phyloP scores from a whole-genome alignment of 805 yeast genomes.

The Nakazawaea sp. region DNA sequence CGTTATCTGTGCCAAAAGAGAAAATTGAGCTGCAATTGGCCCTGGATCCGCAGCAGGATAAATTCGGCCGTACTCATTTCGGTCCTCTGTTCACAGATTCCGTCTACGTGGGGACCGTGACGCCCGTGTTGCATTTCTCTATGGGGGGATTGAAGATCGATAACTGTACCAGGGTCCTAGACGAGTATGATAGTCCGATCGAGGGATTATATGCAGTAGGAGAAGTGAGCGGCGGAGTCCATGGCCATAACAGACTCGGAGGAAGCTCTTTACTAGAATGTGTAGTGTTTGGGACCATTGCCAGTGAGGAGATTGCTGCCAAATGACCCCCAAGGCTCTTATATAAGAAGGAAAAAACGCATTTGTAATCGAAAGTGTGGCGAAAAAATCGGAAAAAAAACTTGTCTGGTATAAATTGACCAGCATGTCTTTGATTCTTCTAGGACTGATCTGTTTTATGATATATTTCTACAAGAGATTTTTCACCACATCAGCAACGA shows the following conservation, averaged over 20 bases:
- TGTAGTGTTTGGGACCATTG: constrained; percentile 53
- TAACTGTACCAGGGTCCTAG: constrained; percentile 35
- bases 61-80: background rate
- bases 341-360: too few relatives aligned
- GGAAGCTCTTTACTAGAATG: constrained; percentile 54
- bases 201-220: constrained; percentile 58
- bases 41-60: background rate
- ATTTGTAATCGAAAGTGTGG: too few relatives aligned
- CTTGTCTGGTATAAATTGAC: too few relatives aligned
- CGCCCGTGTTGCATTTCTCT: constrained; percentile 61
- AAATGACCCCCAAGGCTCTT: too few relatives aligned
- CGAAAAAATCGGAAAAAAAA: too few relatives aligned
- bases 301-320: constrained; percentile 14
- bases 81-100: constrained; percentile 16
- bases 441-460: constrained; percentile 13
- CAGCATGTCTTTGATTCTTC: constrained; percentile 2
- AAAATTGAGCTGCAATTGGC: constrained; percentile 19
- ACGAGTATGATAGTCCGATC: constrained; percentile 16
- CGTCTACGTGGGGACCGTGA: constrained; percentile 42
- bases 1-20: constrained; percentile 16
- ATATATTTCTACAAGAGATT: constrained; percentile 20
- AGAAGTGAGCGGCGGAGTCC: constrained; percentile 67
- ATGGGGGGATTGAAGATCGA: constrained; percentile 22
- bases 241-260: constrained; percentile 55
- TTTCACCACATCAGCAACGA: constrained; percentile 22